Conservation (phyloP, 768 basidiomycete genomes). For the Russula sp. region DNA sequence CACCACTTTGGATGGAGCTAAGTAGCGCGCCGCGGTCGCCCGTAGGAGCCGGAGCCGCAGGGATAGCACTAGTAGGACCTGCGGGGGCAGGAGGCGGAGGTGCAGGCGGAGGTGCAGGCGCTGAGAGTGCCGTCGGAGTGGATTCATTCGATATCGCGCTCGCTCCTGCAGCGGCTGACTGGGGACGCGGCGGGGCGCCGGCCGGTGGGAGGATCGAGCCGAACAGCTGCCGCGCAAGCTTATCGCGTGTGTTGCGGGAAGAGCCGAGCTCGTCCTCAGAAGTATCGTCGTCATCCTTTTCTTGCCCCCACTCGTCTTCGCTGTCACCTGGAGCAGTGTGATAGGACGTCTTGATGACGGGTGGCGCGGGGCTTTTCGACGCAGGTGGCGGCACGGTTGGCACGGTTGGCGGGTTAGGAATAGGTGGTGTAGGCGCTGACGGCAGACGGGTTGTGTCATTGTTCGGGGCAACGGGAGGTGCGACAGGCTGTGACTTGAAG, state of each 20-base stretch:
- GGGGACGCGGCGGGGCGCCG: constrained; percentile 32
- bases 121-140: constrained; percentile 27
- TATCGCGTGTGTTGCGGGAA: constrained; percentile 53
- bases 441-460: constrained; percentile 23
- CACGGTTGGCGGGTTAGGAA: constrained; percentile 28
- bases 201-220: constrained; percentile 55
- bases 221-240: constrained; percentile 76
- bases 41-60: constrained; percentile 30
- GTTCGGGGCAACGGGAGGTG: constrained; percentile 24
- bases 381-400: constrained; percentile 15
- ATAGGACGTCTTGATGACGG: constrained; percentile 48
- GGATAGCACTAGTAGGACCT: constrained; percentile 30
- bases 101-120: constrained; percentile 34
- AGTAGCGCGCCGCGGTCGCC: constrained; percentile 63
- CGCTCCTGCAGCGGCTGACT: constrained; percentile 40
- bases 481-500: constrained; percentile 44
- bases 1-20: constrained; percentile 70
- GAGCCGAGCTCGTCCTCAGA: constrained; percentile 75
- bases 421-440: constrained; percentile 21
- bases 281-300: constrained; percentile 64
- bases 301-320: constrained; percentile 82
- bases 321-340: constrained; percentile 50
- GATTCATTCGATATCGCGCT: constrained; percentile 19
- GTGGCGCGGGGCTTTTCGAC: constrained; percentile 46
- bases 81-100: constrained; percentile 28